Base-by-base conservation (phyloP, 768 basidiomycete genomes). In the Mycena maculata region DNA sequence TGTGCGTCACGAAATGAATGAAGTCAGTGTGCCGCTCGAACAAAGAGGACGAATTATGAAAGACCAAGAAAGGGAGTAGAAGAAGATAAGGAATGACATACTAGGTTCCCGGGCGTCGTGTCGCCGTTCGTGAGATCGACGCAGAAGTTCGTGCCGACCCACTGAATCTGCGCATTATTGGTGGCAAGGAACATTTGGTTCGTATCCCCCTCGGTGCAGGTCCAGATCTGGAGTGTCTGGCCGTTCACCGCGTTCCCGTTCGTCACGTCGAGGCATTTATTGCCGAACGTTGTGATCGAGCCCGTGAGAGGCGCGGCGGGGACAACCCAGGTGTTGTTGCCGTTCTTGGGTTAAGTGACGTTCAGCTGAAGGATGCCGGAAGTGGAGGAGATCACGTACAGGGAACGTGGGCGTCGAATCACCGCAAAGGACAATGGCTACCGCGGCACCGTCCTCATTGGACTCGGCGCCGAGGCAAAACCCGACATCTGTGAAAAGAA, bases 141-240 rank as follows among this genome's bases (percentile, higher is more conserved):
- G 27, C 65, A 62, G 10, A 45, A 45, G 31, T 33, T 20, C 39
- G 39, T 41, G 13, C 39, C 39, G 39, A 20, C 39, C 39, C 39
- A 41, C 39, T 41, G 13, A 41, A 41, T 41, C 39, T 41, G 39
- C 13, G 39, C 33, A 36, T 36, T 41, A 20, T 20, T 41, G 39
- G 11, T 41, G 39, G 18, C 39, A 20, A 28, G 23, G 39, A 48
- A 67, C 9, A 27, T 39, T 59, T 67, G 65, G 55, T 67, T 67
- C 16, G 65, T 56, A 28, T 47, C 31, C 30, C 60, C 57, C 1
- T 30, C 22, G n/a, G 39, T 23, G 53, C 74, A 75, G n/a, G 38
- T 47, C 72, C 72, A 74, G 41, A 73, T 60, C 45, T 73, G 72
- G 31, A 76, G 62, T 57, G 74, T 75, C 12, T 70, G 69, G 33